Percentiles rank a stretch among this genome's conserved stretches.
phyloP scores from a whole-genome alignment of 768 basidiomycete genomes.

The Gloeophyllum trabeum region DNA sequence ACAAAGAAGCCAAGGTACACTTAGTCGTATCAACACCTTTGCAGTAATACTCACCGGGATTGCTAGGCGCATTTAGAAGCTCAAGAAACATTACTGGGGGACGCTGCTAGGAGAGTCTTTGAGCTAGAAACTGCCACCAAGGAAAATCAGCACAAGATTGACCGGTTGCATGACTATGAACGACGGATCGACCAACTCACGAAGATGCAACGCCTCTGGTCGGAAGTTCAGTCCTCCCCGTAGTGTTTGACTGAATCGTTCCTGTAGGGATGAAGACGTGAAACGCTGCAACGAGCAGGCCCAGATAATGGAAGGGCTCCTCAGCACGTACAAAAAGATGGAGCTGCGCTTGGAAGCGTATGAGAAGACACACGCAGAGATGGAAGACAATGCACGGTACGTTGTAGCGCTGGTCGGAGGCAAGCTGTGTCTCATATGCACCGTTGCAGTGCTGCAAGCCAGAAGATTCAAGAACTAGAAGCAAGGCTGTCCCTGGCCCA shows the following conservation, averaged over 20 bases:
- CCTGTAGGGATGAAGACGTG: conserved; percentile 62
- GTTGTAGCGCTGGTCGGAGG: conserved; percentile 5
- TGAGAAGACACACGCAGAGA: conserved; percentile 36
- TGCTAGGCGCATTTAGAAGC: conserved; percentile 55
- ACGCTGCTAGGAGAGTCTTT: conserved; percentile 62
- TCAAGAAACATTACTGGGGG: conserved; percentile 56
- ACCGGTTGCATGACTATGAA: conserved; percentile 76
- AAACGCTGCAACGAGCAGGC: conserved; percentile 55
- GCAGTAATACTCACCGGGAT: neutral
- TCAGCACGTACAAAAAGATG: conserved; percentile 53
- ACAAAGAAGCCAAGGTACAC: conserved; percentile 57
- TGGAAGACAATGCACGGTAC: conserved; percentile 53
- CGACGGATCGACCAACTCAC: conserved; percentile 75
- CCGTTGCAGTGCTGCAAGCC: conserved; percentile 36
- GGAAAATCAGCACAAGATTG: conserved; percentile 73
- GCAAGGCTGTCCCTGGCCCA: too few relatives aligned
- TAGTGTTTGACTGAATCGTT: neutral
- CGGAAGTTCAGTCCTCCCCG: conserved; percentile 10
- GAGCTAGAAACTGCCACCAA: conserved; percentile 65
- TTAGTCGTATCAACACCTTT: conserved; percentile 1
- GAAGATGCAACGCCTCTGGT: conserved; percentile 74
- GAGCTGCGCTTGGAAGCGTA: conserved; percentile 49
- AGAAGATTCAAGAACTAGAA: conserved; percentile 53
- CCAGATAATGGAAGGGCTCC: conserved; percentile 44
- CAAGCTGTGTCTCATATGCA: neutral